These are phyloP conservation scores for Marsdenia floribunda DNA, from an alignment of 257 asterid species.

Conservation along the genomic window DNA sequence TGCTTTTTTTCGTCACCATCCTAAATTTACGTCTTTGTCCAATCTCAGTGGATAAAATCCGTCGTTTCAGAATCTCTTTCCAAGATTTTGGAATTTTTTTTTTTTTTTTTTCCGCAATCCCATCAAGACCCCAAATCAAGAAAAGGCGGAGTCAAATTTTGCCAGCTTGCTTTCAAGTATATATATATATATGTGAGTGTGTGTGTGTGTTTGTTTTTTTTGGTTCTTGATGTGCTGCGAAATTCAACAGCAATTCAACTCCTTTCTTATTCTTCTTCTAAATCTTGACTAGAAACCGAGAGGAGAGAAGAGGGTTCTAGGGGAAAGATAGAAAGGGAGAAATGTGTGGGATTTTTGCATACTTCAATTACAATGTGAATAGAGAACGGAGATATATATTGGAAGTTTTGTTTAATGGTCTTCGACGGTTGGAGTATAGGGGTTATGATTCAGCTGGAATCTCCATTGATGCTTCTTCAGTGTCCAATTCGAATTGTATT, in stretches of 20 bases:
- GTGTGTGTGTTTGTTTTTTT: too few species aligned
- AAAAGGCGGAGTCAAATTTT: constrained; percentile 7
- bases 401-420: constrained; percentile 75
- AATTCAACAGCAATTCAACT: constrained; percentile 7
- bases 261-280: constrained; percentile 4
- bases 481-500: constrained; percentile 20
- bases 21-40: not conserved
- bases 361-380: constrained; percentile 64
- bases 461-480: constrained; percentile 39
- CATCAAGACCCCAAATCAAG: not conserved
- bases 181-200: not conserved
- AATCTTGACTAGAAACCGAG: not conserved
- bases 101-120: not conserved
- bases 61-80: not conserved
- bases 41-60: not conserved
- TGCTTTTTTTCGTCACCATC: too few species aligned
- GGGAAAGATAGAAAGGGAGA: not conserved
- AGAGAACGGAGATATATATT: constrained; percentile 74
- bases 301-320: not conserved
- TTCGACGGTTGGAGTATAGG: constrained; percentile 92
- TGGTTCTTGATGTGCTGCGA: not conserved
- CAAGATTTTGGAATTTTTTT: not conserved
- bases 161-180: not conserved
- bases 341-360: constrained; percentile 98
- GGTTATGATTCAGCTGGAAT: constrained; percentile 97